A percentile compares a stretch with the other conserved stretches of the same genome.
Conservation (phyloP, 2,329 filamentous ascomycete species). For the Exophiala viscosa region DNA sequence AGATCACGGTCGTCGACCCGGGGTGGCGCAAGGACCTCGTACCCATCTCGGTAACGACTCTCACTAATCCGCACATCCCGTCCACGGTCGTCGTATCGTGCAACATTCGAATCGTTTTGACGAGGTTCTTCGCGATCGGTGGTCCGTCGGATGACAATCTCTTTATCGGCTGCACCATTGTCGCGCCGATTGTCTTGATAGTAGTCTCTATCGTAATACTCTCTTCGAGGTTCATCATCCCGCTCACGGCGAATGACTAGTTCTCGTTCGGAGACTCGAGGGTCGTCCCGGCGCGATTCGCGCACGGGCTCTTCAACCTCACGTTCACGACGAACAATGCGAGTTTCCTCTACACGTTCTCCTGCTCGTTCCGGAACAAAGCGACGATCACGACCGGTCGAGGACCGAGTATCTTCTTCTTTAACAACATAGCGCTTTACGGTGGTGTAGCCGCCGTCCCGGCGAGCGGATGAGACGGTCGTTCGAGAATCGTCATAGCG, state of each 20-base stretch:
- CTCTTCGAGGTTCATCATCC: slow-evolving; percentile 24
- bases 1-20: slow-evolving; percentile 37
- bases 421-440: slow-evolving; percentile 57
- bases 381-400: slow-evolving; percentile 27
- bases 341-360: slow-evolving; percentile 41
- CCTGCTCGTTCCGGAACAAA: slow-evolving; percentile 43
- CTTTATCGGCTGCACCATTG: slow-evolving; percentile 36
- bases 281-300: slow-evolving; percentile 29
- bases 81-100: slow-evolving; percentile 35
- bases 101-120: slow-evolving; percentile 39
- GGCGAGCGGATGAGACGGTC: slow-evolving; percentile 31
- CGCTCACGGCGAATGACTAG: slow-evolving; percentile 23
- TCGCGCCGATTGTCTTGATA: slow-evolving; percentile 34
- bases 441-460: slow-evolving; percentile 48
- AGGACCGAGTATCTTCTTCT: slow-evolving; percentile 39
- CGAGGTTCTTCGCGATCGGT: slow-evolving; percentile 49
- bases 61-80: slow-evolving; percentile 42
- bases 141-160: slow-evolving; percentile 45
- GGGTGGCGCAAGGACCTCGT: slow-evolving; percentile 37
- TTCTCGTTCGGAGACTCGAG: slow-evolving; percentile 23
- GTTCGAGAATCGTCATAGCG: slow-evolving; percentile 40
- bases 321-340: slow-evolving; percentile 42
- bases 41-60: slow-evolving; percentile 41
- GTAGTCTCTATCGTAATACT: slow-evolving; percentile 34
- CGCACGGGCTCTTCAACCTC: slow-evolving; percentile 30